Base-by-base conservation (phyloP, 805 yeast species). In the Spathaspora sp. region DNA sequence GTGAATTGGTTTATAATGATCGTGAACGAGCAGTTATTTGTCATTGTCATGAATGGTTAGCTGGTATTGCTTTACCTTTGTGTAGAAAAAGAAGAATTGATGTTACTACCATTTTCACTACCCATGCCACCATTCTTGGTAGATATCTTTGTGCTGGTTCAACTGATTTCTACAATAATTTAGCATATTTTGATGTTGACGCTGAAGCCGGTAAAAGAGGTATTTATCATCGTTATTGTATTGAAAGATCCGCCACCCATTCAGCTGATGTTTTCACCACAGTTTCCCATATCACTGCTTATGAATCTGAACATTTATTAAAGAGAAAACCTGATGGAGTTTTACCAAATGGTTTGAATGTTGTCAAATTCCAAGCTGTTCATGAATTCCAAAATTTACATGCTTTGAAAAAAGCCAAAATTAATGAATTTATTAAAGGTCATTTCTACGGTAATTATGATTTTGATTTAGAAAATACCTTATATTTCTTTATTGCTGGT, bases 151-250 rank as follows among this genome's bases (percentile, higher is more conserved):
- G 98, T 76, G 98, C 98, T 6, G 98, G 98, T 29, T 85, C 92
- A 40, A 96, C 91, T 44, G 99, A 93, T 69, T 94, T 93, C 65
- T 93, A 93, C 77, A 93, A 93, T 73, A 91, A 92, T 66, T 77
- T 93, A 63, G 87, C 87, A 55, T 72, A 80, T 57, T 92, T 94
- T 65, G 98, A 93, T 62, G 98, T 93, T 47, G 99, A 93, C 68
- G 91, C 93, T 32, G 99, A 93, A 71, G 98, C 98, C 11, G 99
- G 99, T 18, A 92, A 90, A 70, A 79, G 98, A 60, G 99, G 99
- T 50, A 93, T 93, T 60, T 93, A 93, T 71, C 99, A 93, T 68
- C 81, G 99, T 56, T 94, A 93, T 69, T 93, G 99, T 70, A 87
- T 93, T 57, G 99, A 93, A 74, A 81, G 99, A 53, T 92, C 96